phyloP scores from a whole-genome alignment of 495 filamentous ascomycete genomes.

The Talaromyces borbonicus region DNA sequence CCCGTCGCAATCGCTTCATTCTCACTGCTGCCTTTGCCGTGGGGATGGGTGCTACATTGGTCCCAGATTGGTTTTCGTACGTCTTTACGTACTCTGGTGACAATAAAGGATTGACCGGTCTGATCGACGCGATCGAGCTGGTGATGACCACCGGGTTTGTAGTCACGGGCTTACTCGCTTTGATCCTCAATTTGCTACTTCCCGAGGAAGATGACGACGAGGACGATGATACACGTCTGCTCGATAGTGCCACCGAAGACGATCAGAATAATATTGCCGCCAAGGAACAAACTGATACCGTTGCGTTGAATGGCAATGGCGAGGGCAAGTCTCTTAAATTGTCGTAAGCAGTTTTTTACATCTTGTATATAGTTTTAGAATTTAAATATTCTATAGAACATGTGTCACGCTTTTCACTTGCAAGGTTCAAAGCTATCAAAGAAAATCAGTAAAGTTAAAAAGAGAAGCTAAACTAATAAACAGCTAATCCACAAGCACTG shows the following conservation, averaged over 20 bases:
- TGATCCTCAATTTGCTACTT: slow-evolving; percentile 65
- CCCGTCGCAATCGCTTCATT: slow-evolving; percentile 78
- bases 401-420: too few relatives aligned
- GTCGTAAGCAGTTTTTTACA: not conserved
- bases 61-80: slow-evolving; percentile 65
- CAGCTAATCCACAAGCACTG: slow-evolving; percentile 1
- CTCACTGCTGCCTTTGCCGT: slow-evolving; percentile 67
- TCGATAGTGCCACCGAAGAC: slow-evolving; percentile 11
- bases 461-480: slow-evolving; percentile 1
- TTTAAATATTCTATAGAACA: too few relatives aligned
- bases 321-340: not conserved
- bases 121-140: slow-evolving; percentile 73
- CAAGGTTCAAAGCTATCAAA: too few relatives aligned
- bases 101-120: slow-evolving; percentile 62
- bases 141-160: slow-evolving; percentile 63
- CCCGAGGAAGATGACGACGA: slow-evolving; percentile 63
- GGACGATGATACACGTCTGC: slow-evolving; percentile 1
- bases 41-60: slow-evolving; percentile 73
- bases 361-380: not conserved
- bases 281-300: not conserved
- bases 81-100: slow-evolving; percentile 67
- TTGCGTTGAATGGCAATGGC: not conserved
- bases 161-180: slow-evolving; percentile 58
- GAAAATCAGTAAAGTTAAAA: too few relatives aligned
- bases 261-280: slow-evolving; percentile 14